Evolutionary conservation across 768 basidiomycete genomes (phyloP).

Genomic region (Chlorophyllum brunneum): DNA sequence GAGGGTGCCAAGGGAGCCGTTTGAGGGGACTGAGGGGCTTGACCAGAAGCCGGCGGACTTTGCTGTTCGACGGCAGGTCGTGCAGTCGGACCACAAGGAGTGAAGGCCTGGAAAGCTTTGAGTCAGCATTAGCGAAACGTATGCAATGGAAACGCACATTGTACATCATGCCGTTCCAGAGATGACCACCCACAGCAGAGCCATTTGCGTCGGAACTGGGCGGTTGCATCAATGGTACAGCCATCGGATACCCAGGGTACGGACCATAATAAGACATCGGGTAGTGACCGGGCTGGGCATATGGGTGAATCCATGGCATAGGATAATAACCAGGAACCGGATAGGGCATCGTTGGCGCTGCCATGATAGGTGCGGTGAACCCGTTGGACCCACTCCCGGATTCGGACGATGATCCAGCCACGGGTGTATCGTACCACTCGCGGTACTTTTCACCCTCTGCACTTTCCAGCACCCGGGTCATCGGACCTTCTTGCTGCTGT

Average conservation of each 20-base stretch:
- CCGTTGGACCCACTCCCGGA: neutral
- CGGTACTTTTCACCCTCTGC: slow-evolving; percentile 4
- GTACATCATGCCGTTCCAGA: slow-evolving; percentile 42
- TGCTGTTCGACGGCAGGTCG: slow-evolving; percentile 13
- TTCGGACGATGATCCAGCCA: neutral
- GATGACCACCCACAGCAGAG: slow-evolving; percentile 24
- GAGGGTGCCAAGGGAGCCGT: slow-evolving; percentile 59
- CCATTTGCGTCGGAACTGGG: slow-evolving; percentile 35
- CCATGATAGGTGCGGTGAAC: neutral
- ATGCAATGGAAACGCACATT: slow-evolving; percentile 34
- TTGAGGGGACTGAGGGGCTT: slow-evolving; percentile 21
- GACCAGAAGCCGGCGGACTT: slow-evolving; percentile 28
- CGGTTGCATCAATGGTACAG: slow-evolving; percentile 22
- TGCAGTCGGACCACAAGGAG: slow-evolving; percentile 43
- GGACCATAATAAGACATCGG: slow-evolving; percentile 47
- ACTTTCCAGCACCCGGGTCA: neutral
- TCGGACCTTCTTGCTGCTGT: neutral
- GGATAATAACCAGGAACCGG: slow-evolving; percentile 37
- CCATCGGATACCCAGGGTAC: slow-evolving; percentile 42
- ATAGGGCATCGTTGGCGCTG: slow-evolving; percentile 24
- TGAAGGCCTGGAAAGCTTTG: slow-evolving; percentile 35
- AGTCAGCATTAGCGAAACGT: neutral
- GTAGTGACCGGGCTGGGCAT: slow-evolving; percentile 47
- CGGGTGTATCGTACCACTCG: slow-evolving; percentile 15
- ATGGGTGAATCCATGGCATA: slow-evolving; percentile 51